Evolutionary conservation across 305 asterid species (phyloP), one percentile per base, ranked within the genome.

Genomic region (Fraxinus dipetala): DNA sequence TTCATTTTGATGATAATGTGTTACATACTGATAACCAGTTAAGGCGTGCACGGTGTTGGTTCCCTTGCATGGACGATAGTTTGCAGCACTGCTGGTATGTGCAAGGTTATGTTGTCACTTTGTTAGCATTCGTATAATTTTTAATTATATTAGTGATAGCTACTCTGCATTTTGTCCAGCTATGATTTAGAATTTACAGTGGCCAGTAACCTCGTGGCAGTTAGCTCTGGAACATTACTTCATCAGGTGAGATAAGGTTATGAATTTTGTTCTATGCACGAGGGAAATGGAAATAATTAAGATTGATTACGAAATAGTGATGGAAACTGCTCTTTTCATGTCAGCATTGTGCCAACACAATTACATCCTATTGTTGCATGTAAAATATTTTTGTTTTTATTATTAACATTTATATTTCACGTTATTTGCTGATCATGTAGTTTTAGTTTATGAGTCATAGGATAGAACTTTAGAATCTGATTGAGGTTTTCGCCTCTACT

Each of bases 11-110:
- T 82, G 90, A 88, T 54, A 85, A 90, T 77, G 97, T 96, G 88
- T 85, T 95, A 82, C 97, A 95, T 84, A 95, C 98, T 26, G 90
- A 96, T 87, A 93, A 91, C 88, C 99, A 96, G 90, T 90, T 95
- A 85, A 89, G 98, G 90, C 98, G 98, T 65, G 97, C 99, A 20
- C 90, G 99, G 75, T 96, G 98, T 87, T 96, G 98, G 98, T 96
- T 96, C 86, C 99, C 99, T 77, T 96, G 99, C 89, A 88, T 96
- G 94, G 99, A 96, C 82, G 98, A 95, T 89, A 90, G 83, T 88
- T 85, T 90, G 83, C 98, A 96, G 90, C 87, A 90, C 87, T 96
- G 98, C 93, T 89, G 98, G 99, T 95, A 89, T 82, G 87, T 84
- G 70, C 83, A 40, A 77, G 31, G 78, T 63, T 76, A 77, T 48